Percentiles rank a stretch among this genome's conserved stretches.
phyloP scores from a whole-genome alignment of 2,329 filamentous ascomycete genomes.

The Cercospora canescens region DNA sequence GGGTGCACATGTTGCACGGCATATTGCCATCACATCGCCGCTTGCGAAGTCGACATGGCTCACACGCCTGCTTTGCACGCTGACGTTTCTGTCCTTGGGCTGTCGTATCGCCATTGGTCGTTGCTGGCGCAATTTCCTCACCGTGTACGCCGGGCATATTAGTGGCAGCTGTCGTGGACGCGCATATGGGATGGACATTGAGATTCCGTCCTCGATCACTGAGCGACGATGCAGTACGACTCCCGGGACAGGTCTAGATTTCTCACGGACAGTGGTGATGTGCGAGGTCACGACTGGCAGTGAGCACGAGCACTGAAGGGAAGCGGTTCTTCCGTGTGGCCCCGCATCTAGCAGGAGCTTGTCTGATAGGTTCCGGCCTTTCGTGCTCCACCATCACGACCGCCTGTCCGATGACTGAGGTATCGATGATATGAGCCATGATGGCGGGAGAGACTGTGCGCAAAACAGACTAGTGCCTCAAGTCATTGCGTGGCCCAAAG shows the following conservation, averaged over 20 bases:
- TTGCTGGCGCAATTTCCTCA: neutral
- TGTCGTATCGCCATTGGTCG: constrained; percentile 9
- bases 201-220: neutral
- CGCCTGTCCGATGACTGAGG: neutral
- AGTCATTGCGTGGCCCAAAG: too few species aligned
- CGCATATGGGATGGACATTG: neutral
- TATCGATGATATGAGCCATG: neutral
- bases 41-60: constrained; percentile 57
- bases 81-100: constrained; percentile 32
- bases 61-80: constrained; percentile 38
- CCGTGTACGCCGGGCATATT: neutral
- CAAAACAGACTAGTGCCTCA: too few species aligned
- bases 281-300: neutral
- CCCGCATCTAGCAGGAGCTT: neutral
- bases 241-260: neutral
- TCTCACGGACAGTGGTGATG: neutral
- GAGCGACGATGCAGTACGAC: neutral
- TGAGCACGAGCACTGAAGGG: neutral
- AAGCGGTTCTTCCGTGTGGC: neutral
- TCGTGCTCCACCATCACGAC: neutral
- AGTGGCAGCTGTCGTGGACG: neutral
- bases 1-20: constrained; percentile 55
- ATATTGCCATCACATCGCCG: constrained; percentile 56
- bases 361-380: neutral
- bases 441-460: too few species aligned